Conservation (phyloP, 129 eudicot genomes). For the Cynara cardunculus region DNA sequence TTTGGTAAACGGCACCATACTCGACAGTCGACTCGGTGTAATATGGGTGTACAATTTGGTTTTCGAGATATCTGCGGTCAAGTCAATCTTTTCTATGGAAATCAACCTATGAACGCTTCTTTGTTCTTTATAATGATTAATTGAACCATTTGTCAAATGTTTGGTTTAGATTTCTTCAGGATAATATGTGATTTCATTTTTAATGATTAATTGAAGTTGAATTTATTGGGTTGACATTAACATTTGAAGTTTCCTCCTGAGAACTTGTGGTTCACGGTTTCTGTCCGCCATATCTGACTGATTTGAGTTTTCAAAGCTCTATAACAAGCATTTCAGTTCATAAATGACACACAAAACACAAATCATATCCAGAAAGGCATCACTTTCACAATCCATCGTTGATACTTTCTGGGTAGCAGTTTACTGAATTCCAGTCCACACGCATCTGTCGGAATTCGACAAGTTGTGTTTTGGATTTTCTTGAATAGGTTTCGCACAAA, state of each 20-base stretch:
- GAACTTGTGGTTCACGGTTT: background rate
- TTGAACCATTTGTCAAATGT: too few species aligned
- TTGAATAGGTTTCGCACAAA: background rate
- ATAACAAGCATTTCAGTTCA: background rate
- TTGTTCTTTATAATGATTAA: too few species aligned
- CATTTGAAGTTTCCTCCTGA: background rate
- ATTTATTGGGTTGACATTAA: background rate
- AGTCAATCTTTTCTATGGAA: too few species aligned
- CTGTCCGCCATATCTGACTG: background rate
- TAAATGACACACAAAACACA: background rate
- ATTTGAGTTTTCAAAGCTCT: background rate
- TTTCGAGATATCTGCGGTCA: too few species aligned
- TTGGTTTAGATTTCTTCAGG: too few species aligned
- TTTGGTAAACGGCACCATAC: too few species aligned
- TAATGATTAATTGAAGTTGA: background rate
- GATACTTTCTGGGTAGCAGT: too few species aligned
- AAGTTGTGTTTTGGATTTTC: background rate
- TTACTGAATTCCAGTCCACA: too few species aligned
- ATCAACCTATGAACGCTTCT: too few species aligned
- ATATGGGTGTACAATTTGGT: too few species aligned
- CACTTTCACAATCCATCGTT: background rate
- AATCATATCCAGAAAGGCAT: too few species aligned
- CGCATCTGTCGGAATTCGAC: background rate
- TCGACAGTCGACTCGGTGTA: too few species aligned
- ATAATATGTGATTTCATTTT: background rate